A percentile compares a stretch with the other conserved stretches of the same genome.
Evolutionary conservation across 2,329 filamentous ascomycete species (phyloP).

Genomic region (Hypoxylon sp.): DNA sequence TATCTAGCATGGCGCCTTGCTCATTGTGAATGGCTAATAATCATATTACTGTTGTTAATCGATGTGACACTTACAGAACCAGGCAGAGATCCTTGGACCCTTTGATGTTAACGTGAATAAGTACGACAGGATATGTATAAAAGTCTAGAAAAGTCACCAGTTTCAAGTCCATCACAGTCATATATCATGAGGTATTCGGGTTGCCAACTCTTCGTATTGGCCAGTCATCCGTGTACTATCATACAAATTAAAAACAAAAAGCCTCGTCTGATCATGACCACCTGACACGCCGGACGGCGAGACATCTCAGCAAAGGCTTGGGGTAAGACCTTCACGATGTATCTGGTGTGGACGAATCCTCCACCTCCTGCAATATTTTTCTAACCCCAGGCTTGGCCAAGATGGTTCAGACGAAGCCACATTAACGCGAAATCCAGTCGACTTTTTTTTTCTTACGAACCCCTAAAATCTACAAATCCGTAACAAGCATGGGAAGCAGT

Average conservation of each 20-base stretch:
- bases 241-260: conserved; percentile 40
- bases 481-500: conserved; percentile 11
- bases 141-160: neutral
- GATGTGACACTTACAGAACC: no score
- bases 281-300: conserved; percentile 22
- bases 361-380: neutral
- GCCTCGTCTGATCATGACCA: conserved; percentile 23
- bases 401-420: conserved; percentile 29
- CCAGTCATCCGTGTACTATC: conserved; percentile 37
- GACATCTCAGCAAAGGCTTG: conserved; percentile 22
- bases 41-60: neutral
- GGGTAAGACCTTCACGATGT: conserved; percentile 7
- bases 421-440: conserved; percentile 38
- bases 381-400: conserved; percentile 23
- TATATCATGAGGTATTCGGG: conserved; percentile 6
- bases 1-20: neutral
- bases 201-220: conserved; percentile 6
- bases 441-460: conserved; percentile 36
- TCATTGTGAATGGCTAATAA: neutral
- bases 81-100: no score
- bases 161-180: neutral
- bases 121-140: no score
- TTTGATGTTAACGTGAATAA: no score
- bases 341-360: conserved; percentile 20
- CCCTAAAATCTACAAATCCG: conserved; percentile 29